Base-by-base conservation (phyloP, 2,329 filamentous ascomycete species). In the Xylaria sp. region DNA sequence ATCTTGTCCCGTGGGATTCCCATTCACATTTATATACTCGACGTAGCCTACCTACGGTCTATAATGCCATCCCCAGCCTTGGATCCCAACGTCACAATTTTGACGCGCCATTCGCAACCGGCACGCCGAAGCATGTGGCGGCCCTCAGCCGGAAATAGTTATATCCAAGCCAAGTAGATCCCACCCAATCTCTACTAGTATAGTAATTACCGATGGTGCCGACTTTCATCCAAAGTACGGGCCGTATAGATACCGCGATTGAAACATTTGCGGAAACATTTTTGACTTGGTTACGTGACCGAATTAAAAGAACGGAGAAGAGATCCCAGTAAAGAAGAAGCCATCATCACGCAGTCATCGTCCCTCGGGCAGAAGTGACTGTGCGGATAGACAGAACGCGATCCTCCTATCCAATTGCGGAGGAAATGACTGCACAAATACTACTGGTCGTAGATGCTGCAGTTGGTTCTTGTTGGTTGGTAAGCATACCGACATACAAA, bases 391-490 rank as follows among this genome's bases (percentile, higher is more conserved):
- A 33, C 31, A 51, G 31, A 31, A 39, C 31, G 51, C 57, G 12
- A 62, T 55, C 9, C 15, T 33, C 23, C 41, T 23, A 39, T 48
- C 57, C 51, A 25, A 43, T 52, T 55, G 23, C 49, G 25, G 36
- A 55, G 36, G n/a, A 25, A 39, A 28, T 43, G 36, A 56, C 20
- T 28, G n/a, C 10, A 43, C 12, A 15, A 41, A 25, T 57, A 23
- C 15, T 25, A 39, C 41, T 46, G 3, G 52, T 25, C 15, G 64
- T 28, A 31, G 52, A n/a, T 25, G 28, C 36, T 43, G 59, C 36
- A 18, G 58, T 31, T 43, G 46, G 62, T 33, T 49, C 36, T 20
- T 15, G 33, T 65, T 46, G 55, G 33, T 65, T 46, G 55, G 46
- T 33, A 59, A 54, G 46, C 23, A 58, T 20, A 58, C 31, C 43